phyloP scores from a whole-genome alignment of 2,329 filamentous ascomycete species.

The Fusarium decemcellulare region DNA sequence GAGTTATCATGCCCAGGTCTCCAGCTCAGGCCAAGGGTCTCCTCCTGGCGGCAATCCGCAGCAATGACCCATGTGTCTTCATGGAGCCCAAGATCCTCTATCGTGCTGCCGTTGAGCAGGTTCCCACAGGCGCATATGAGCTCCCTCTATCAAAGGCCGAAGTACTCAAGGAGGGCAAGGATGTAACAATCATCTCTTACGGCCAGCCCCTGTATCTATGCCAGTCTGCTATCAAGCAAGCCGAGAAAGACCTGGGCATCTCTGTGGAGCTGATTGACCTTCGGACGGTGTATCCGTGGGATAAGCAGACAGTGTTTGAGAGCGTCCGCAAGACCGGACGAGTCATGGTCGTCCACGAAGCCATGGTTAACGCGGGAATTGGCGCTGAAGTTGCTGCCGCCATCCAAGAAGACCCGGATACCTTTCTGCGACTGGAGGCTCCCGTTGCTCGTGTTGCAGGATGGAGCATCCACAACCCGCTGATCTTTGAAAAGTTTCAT shows the following conservation, averaged over 20 bases:
- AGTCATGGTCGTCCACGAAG: constrained; percentile 91
- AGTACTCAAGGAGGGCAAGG: constrained; percentile 82
- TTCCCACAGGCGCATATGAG: constrained; percentile 85
- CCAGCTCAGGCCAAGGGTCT: constrained; percentile 92
- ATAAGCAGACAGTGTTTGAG: constrained; percentile 82
- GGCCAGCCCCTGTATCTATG: constrained; percentile 92
- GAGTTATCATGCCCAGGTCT: constrained; percentile 88
- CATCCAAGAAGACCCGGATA: constrained; percentile 82
- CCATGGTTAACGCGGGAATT: constrained; percentile 90
- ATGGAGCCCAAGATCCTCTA: constrained; percentile 97
- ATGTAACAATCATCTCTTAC: constrained; percentile 89
- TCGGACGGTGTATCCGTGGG: constrained; percentile 92
- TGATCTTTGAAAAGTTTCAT: constrained; percentile 85
- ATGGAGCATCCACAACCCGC: constrained; percentile 88
- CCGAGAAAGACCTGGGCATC: constrained; percentile 81
- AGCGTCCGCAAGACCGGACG: constrained; percentile 91
- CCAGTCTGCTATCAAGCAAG: constrained; percentile 80
- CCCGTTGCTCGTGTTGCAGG: constrained; percentile 88
- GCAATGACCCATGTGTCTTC: constrained; percentile 91
- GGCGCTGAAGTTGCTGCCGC: constrained; percentile 91
- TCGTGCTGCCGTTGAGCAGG: constrained; percentile 91
- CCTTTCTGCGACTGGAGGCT: constrained; percentile 87
- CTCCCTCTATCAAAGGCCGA: constrained; percentile 90
- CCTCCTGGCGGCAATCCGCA: constrained; percentile 80
- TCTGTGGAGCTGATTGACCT: constrained; percentile 90